Evolutionary conservation across 163 green algal genomes (phyloP).

Genomic region (Chlorella variabilis): DNA sequence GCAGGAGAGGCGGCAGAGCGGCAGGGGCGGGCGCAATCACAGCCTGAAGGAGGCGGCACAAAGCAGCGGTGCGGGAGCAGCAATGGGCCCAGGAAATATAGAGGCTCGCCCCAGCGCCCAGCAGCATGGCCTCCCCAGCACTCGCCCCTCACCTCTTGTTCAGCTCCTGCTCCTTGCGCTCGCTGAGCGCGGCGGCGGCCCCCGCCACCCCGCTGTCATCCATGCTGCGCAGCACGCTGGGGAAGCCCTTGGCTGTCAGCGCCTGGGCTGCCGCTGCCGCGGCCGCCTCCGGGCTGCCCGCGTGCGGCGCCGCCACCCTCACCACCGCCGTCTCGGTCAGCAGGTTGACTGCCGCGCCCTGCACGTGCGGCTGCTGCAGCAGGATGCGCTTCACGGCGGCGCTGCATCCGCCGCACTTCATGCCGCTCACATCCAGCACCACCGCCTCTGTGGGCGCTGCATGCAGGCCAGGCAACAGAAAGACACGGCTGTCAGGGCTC

Average conservation of each 20-base stretch:
- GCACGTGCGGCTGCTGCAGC: conserved; percentile 51
- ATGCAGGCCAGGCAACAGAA: background rate
- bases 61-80: too few species aligned
- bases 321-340: conserved; percentile 69
- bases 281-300: background rate
- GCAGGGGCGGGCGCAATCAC: background rate
- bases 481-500: too few species aligned
- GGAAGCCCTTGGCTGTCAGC: conserved; percentile 74
- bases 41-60: background rate
- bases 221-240: conserved; percentile 47
- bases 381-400: conserved; percentile 68
- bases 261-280: conserved; percentile 38
- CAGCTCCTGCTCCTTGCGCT: conserved; percentile 44
- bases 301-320: conserved; percentile 21
- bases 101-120: too few species aligned
- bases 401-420: conserved; percentile 79
- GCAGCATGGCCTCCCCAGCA: too few species aligned
- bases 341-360: conserved; percentile 68
- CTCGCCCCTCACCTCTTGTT: conserved; percentile 34
- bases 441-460: conserved; percentile 30
- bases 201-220: conserved; percentile 10
- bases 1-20: background rate
- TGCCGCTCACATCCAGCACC: conserved; percentile 68
- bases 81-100: too few species aligned
- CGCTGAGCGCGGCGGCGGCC: conserved; percentile 10